phyloP scores from a whole-genome alignment of 768 basidiomycete species.

The Phaeolepiota aurea region DNA sequence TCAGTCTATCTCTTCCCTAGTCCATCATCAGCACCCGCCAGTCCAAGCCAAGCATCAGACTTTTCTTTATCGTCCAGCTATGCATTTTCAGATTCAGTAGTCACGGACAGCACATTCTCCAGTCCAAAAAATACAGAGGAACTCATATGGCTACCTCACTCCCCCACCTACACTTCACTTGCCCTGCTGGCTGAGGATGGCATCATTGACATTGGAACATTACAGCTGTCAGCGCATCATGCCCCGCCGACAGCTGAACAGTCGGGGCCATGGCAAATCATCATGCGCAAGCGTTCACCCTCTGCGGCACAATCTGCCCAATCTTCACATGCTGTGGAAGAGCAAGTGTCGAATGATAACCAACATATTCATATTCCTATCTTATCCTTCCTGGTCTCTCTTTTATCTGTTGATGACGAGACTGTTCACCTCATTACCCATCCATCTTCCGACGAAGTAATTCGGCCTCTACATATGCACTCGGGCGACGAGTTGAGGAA shows the following conservation, averaged over 20 bases:
- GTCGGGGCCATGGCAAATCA: no score
- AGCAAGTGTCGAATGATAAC: no score
- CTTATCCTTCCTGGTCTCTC: conserved; percentile 24
- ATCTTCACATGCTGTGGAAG: no score
- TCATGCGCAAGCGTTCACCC: no score
- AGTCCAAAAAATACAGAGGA: neutral
- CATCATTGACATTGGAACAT: no score
- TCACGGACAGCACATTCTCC: conserved; percentile 1
- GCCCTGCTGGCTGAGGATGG: neutral
- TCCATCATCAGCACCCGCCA: conserved; percentile 12
- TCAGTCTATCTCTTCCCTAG: conserved; percentile 13
- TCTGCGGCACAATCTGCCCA: no score
- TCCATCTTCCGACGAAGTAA: conserved; percentile 9
- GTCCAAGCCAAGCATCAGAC: conserved; percentile 9
- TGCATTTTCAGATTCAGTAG: conserved; percentile 6
- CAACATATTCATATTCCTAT: conserved; percentile 25
- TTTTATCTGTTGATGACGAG: conserved; percentile 28
- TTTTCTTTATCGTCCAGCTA: conserved; percentile 5
- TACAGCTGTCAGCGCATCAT: no score
- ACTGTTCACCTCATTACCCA: conserved; percentile 27
- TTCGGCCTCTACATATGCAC: neutral
- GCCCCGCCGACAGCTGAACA: no score
- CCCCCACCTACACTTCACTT: neutral
- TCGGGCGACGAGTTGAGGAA: neutral
- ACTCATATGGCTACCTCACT: neutral